phyloP scores from a whole-genome alignment of 371 early-diverging fungal species.

The Mortierella sp. region DNA sequence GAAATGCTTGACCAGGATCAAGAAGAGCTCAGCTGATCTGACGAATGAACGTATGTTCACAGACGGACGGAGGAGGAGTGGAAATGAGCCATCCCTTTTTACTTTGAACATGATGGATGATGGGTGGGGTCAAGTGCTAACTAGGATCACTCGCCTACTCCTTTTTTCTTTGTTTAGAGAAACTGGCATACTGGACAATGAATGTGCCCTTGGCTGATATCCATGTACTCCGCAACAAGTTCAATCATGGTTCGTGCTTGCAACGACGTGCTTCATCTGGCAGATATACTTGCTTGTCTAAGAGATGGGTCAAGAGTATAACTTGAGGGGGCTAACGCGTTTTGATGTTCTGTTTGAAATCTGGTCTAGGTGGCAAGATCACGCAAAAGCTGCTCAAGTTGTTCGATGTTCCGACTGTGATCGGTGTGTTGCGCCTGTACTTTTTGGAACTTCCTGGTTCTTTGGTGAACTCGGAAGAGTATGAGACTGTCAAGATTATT shows the following conservation, averaged over 20 bases:
- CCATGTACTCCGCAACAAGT: constrained; percentile 69
- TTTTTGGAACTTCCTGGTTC: constrained; percentile 79
- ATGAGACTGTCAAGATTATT: constrained; percentile 75
- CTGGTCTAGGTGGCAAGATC: constrained; percentile 54
- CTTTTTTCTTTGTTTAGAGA: constrained; percentile 30
- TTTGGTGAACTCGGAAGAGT: constrained; percentile 74
- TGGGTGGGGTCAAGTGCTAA: constrained; percentile 7
- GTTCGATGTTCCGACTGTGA: constrained; percentile 68
- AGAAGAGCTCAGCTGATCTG: constrained; percentile 55
- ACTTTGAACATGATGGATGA: too few species aligned
- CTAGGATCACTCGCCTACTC: background rate
- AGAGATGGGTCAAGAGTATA: background rate
- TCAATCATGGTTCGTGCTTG: constrained; percentile 61
- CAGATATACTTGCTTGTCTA: background rate
- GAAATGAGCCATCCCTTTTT: background rate
- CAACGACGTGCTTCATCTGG: background rate
- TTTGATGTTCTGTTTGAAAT: background rate
- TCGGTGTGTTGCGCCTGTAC: constrained; percentile 74
- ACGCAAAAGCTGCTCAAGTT: constrained; percentile 63
- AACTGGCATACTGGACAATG: constrained; percentile 68
- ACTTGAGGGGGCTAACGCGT: background rate
- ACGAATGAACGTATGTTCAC: constrained; percentile 44
- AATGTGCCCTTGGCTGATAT: constrained; percentile 66
- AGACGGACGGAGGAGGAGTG: background rate
- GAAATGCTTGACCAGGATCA: constrained; percentile 61